A percentile compares a stretch with the other conserved stretches of the same genome.
phyloP scores from a whole-genome alignment of 108 stramenopile species.

The Skeletonema menzelii region DNA sequence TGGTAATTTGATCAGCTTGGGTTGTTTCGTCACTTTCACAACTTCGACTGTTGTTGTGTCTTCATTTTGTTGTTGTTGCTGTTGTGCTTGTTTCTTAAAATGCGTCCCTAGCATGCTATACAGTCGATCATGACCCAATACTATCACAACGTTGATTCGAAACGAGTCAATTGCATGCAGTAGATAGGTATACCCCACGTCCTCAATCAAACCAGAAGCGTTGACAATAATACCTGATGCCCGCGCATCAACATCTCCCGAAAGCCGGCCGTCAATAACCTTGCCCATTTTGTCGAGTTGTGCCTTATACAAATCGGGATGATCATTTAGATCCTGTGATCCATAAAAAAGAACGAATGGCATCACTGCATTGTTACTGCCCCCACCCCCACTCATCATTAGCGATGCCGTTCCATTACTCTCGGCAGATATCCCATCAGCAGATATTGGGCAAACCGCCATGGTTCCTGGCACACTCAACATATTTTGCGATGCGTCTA shows the following conservation, averaged over 20 bases:
- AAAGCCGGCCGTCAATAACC: slow-evolving; percentile 58
- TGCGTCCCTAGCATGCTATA: slow-evolving; percentile 80
- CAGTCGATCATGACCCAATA: slow-evolving; percentile 87
- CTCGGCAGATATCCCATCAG: slow-evolving; percentile 57
- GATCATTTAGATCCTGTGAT: slow-evolving; percentile 39
- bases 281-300: slow-evolving; percentile 69
- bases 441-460: slow-evolving; percentile 60
- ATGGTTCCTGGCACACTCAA: slow-evolving; percentile 78
- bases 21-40: slow-evolving; percentile 3
- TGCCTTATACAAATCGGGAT: slow-evolving; percentile 75
- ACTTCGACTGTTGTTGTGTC: neutral
- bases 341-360: slow-evolving; percentile 86
- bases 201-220: slow-evolving; percentile 80
- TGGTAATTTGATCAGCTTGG: slow-evolving; percentile 85
- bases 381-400: slow-evolving; percentile 31
- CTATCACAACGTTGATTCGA: slow-evolving; percentile 72
- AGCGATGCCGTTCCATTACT: slow-evolving; percentile 62
- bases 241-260: slow-evolving; percentile 59
- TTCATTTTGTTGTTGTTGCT: slow-evolving; percentile 14
- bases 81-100: slow-evolving; percentile 49
- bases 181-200: slow-evolving; percentile 62
- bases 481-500: slow-evolving; percentile 80
- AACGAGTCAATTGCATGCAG: slow-evolving; percentile 72
- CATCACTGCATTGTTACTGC: slow-evolving; percentile 12
- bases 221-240: slow-evolving; percentile 84